These are phyloP conservation scores for Metschnikowia koreensis DNA, from an alignment of 805 yeast species.

Conservation along the genomic window DNA sequence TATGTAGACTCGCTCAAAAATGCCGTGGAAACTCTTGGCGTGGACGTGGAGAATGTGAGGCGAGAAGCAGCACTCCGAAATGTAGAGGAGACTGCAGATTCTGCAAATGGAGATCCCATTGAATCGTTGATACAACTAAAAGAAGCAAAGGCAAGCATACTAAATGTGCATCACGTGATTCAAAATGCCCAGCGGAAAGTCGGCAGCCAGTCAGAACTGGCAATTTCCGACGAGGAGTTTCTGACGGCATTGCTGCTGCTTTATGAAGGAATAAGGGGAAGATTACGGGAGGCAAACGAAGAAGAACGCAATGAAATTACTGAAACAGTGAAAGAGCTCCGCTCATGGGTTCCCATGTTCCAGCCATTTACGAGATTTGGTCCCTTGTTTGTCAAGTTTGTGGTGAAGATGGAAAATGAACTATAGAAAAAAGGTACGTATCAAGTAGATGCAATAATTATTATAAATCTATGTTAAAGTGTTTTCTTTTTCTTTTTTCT, in stretches of 20 bases:
- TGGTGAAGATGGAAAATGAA: conserved; percentile 33
- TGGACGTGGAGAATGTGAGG: conserved; percentile 12
- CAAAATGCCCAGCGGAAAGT: conserved; percentile 22
- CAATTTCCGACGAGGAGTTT: conserved; percentile 19
- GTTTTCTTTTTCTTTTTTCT: background rate
- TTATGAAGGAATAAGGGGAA: conserved; percentile 44
- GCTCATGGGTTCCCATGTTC: conserved; percentile 51
- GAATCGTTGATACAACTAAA: conserved; percentile 45
- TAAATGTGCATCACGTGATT: conserved; percentile 46
- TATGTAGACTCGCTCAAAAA: conserved; percentile 60
- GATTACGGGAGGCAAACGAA: conserved; percentile 26
- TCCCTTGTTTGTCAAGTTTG: conserved; percentile 49
- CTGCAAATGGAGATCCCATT: conserved; percentile 14
- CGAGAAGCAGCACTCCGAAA: background rate
- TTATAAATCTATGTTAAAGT: background rate
- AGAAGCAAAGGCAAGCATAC: conserved; percentile 44
- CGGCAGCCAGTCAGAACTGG: conserved; percentile 9
- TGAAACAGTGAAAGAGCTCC: conserved; percentile 46
- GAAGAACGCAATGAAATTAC: conserved; percentile 32
- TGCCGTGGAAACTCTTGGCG: conserved; percentile 55
- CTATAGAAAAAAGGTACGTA: background rate
- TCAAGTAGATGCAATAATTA: background rate
- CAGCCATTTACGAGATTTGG: conserved; percentile 51
- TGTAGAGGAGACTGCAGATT: background rate
- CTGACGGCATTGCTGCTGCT: conserved; percentile 41